phyloP scores from a whole-genome alignment of 768 basidiomycete genomes.

The Termitomyces sp. region DNA sequence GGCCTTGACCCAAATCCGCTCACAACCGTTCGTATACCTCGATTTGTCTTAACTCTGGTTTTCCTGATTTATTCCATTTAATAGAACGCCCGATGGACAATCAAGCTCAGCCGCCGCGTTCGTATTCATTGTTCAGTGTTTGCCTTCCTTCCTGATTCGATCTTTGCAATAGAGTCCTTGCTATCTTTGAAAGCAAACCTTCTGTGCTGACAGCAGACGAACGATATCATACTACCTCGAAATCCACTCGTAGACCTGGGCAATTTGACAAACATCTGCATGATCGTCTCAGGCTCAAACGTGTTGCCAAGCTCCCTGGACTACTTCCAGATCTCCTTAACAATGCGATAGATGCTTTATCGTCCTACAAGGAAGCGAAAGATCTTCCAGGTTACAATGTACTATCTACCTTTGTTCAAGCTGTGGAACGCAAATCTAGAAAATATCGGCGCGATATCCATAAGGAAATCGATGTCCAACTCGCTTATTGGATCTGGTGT shows the following conservation, averaged over 20 bases:
- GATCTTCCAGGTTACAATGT: neutral
- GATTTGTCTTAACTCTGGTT: too few relatives aligned
- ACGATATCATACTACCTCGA: neutral
- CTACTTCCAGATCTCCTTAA: neutral
- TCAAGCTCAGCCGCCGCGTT: neutral
- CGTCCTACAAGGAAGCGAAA: neutral
- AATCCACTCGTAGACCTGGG: neutral
- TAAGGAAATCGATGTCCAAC: neutral
- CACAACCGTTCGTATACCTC: neutral
- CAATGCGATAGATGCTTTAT: neutral
- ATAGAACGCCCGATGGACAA: neutral
- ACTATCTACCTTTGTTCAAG: neutral
- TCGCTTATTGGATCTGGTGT: neutral
- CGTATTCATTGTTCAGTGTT: neutral
- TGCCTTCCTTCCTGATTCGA: neutral
- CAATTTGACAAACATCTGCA: constrained; percentile 1
- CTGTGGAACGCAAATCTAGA: neutral
- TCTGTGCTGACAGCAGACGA: neutral
- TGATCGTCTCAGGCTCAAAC: neutral
- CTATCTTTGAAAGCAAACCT: neutral
- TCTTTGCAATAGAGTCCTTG: neutral
- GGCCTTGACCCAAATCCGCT: neutral
- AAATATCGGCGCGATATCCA: neutral
- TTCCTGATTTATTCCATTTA: neutral
- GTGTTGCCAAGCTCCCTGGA: neutral